Evolutionary conservation across 805 yeast genomes (phyloP).

Genomic region (Kodamaea laetipori): DNA sequence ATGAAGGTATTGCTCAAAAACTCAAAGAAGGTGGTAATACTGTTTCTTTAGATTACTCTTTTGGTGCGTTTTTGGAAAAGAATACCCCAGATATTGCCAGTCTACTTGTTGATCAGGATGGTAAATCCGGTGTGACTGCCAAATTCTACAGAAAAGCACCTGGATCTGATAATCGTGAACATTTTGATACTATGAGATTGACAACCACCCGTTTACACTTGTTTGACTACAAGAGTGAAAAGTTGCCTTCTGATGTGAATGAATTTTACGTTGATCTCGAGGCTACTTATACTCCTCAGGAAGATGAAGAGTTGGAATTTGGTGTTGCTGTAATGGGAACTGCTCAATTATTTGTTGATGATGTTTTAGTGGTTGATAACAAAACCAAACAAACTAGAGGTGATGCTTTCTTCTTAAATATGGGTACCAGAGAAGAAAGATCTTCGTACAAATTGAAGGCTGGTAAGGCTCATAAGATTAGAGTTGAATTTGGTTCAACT

Average conservation of each 20-base stretch:
- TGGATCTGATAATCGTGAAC: conserved; percentile 18
- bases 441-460: conserved; percentile 40
- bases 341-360: conserved; percentile 56
- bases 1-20: conserved; percentile 44
- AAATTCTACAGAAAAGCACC: conserved; percentile 30
- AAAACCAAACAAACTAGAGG: conserved; percentile 53
- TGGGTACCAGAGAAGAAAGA: conserved; percentile 55
- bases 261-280: conserved; percentile 48
- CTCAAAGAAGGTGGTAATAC: conserved; percentile 24
- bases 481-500: conserved; percentile 55
- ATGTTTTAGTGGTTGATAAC: conserved; percentile 55
- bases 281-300: conserved; percentile 45
- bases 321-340: conserved; percentile 58
- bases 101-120: conserved; percentile 22
- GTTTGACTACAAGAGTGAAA: neutral
- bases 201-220: conserved; percentile 16
- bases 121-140: conserved; percentile 28
- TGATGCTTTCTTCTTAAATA: conserved; percentile 49
- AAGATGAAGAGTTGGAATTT: conserved; percentile 51
- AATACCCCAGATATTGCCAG: conserved; percentile 33
- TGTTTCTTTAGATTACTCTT: conserved; percentile 22
- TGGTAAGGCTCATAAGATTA: conserved; percentile 48
- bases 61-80: conserved; percentile 37
- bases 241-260: conserved; percentile 11
- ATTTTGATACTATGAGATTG: conserved; percentile 29